These are phyloP conservation scores for Cryptosporidium baileyi DNA, from an alignment of 169 alveolate genomes.

Conservation along the genomic window DNA sequence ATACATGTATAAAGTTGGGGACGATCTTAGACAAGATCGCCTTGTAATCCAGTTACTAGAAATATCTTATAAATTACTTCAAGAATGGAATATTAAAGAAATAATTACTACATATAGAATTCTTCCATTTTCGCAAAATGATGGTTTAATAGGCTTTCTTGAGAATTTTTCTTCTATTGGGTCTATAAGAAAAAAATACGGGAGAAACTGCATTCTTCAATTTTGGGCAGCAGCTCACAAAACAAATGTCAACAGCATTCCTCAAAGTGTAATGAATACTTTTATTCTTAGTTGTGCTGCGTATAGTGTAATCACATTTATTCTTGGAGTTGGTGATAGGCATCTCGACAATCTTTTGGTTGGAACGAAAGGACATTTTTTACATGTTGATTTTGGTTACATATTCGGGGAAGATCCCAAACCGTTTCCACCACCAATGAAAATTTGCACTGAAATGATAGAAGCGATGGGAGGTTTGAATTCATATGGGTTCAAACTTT, in stretches of 20 bases:
- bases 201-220: constrained; percentile 72
- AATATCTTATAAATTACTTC: constrained; percentile 86
- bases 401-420: constrained; percentile 92
- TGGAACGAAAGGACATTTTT: constrained; percentile 89
- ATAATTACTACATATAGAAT: constrained; percentile 88
- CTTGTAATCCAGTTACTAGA: constrained; percentile 88
- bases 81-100: constrained; percentile 88
- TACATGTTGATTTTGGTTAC: constrained; percentile 98
- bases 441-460: constrained; percentile 90
- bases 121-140: constrained; percentile 80
- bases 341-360: constrained; percentile 97
- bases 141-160: constrained; percentile 84
- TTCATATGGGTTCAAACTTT: constrained; percentile 82
- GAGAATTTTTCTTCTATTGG: constrained; percentile 74
- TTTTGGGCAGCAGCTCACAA: constrained; percentile 64
- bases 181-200: constrained; percentile 64
- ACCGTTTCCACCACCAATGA: constrained; percentile 92
- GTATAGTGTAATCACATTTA: constrained; percentile 95
- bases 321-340: constrained; percentile 98
- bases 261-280: constrained; percentile 75
- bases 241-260: constrained; percentile 26
- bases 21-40: constrained; percentile 94
- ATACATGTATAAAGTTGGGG: constrained; percentile 92
- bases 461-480: constrained; percentile 93
- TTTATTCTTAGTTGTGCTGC: constrained; percentile 96